phyloP scores from a whole-genome alignment of 495 filamentous ascomycete species.

The Pseudomonodictys pantanalensis region DNA sequence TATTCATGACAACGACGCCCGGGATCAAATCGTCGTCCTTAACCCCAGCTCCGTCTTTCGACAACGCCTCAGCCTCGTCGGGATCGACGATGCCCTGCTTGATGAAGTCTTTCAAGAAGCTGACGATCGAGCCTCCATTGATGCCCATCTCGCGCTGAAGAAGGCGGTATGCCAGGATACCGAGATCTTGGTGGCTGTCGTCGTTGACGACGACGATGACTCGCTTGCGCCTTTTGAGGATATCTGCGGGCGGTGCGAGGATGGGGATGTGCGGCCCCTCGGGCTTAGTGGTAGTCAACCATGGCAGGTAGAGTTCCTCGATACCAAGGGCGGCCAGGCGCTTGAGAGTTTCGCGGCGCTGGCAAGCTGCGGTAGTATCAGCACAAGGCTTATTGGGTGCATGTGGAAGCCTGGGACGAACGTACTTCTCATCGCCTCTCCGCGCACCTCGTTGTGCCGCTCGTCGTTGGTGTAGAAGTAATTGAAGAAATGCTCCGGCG shows the following conservation, averaged over 20 bases:
- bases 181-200: conserved; percentile 67
- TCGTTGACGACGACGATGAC: conserved; percentile 75
- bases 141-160: conserved; percentile 58
- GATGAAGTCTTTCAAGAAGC: conserved; percentile 52
- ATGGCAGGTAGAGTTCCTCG: conserved; percentile 57
- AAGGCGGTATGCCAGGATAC: conserved; percentile 67
- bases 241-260: conserved; percentile 51
- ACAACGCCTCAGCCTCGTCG: neutral
- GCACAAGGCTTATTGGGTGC: neutral
- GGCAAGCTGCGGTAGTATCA: conserved; percentile 51
- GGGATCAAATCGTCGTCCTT: conserved; percentile 25
- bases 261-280: conserved; percentile 63
- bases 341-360: conserved; percentile 56
- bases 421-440: conserved; percentile 61
- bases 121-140: conserved; percentile 61
- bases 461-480: conserved; percentile 68
- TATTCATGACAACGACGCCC: conserved; percentile 42
- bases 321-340: conserved; percentile 62
- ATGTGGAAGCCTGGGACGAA: neutral
- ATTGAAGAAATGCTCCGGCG: conserved; percentile 66
- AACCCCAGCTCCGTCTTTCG: conserved; percentile 9
- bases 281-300: conserved; percentile 40
- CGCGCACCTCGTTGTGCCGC: conserved; percentile 66
- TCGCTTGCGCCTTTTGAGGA: conserved; percentile 57
- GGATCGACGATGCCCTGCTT: conserved; percentile 4